A percentile compares a stretch with the other conserved stretches of the same genome.
These are phyloP conservation scores for Pyrenochaeta sp. DNA, from an alignment of 2,329 filamentous ascomycete genomes.

Conservation along the genomic window DNA sequence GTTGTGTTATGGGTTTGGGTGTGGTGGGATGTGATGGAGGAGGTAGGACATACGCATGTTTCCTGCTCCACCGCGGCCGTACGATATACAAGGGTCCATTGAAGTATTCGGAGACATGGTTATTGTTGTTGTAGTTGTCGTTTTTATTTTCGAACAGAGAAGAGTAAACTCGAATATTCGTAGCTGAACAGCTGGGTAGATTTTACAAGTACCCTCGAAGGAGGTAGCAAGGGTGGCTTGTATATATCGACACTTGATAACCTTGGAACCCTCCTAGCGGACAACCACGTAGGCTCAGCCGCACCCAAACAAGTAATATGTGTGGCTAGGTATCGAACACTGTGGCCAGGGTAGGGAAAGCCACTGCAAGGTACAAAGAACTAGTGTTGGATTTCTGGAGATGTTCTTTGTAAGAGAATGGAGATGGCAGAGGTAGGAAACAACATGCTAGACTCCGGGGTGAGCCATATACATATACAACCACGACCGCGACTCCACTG, in stretches of 20 bases:
- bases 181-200: too few species aligned
- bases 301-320: background rate
- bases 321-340: background rate
- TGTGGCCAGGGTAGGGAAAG: conserved; percentile 1
- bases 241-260: background rate
- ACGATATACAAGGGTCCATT: conserved; percentile 12
- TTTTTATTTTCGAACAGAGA: too few species aligned
- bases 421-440: too few species aligned
- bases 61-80: conserved; percentile 19
- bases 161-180: too few species aligned
- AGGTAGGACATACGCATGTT: conserved; percentile 15
- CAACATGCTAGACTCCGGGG: too few species aligned
- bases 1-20: background rate
- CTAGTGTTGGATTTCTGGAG: background rate
- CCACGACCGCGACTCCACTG: too few species aligned
- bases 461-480: too few species aligned
- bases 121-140: background rate
- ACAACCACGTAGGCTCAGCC: background rate
- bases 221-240: too few species aligned
- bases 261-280: background rate
- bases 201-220: too few species aligned
- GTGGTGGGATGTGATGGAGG: background rate
- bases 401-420: background rate
- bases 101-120: conserved; percentile 1
- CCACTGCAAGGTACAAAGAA: background rate